Conservation (phyloP, 495 filamentous ascomycete species). For the Xylaria intraflava region DNA sequence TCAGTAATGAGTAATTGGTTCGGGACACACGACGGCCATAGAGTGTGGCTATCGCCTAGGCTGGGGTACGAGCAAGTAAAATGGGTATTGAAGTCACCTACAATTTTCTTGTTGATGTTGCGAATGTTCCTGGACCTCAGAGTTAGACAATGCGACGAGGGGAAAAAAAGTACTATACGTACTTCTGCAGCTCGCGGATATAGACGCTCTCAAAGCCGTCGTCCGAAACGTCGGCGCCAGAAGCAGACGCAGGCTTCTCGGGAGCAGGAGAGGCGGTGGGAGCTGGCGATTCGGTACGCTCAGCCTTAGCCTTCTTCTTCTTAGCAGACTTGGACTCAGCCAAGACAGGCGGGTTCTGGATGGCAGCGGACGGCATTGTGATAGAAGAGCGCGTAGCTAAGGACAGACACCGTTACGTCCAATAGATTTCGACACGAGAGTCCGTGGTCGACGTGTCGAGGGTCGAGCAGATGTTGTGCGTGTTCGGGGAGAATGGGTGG, state of each 20-base stretch:
- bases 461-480: neutral
- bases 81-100: slow-evolving; percentile 48
- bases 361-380: slow-evolving; percentile 44
- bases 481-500: neutral
- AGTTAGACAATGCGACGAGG: slow-evolving; percentile 18
- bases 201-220: slow-evolving; percentile 61
- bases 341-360: slow-evolving; percentile 45
- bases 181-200: slow-evolving; percentile 84
- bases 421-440: neutral
- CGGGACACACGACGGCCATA: neutral
- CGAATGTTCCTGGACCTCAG: slow-evolving; percentile 62
- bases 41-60: too few relatives aligned
- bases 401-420: neutral
- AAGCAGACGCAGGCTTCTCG: slow-evolving; percentile 33
- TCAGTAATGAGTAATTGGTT: neutral
- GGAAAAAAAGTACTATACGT: slow-evolving; percentile 24
- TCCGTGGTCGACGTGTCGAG: neutral
- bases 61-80: neutral
- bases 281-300: slow-evolving; percentile 42
- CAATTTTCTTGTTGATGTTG: slow-evolving; percentile 81
- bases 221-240: slow-evolving; percentile 41
- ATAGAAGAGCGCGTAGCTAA: slow-evolving; percentile 8
- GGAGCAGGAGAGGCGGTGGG: slow-evolving; percentile 34
- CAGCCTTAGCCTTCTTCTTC: slow-evolving; percentile 69
- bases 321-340: slow-evolving; percentile 56